phyloP scores from a whole-genome alignment of 345 rosid species.

The Corchorus olitorius region DNA sequence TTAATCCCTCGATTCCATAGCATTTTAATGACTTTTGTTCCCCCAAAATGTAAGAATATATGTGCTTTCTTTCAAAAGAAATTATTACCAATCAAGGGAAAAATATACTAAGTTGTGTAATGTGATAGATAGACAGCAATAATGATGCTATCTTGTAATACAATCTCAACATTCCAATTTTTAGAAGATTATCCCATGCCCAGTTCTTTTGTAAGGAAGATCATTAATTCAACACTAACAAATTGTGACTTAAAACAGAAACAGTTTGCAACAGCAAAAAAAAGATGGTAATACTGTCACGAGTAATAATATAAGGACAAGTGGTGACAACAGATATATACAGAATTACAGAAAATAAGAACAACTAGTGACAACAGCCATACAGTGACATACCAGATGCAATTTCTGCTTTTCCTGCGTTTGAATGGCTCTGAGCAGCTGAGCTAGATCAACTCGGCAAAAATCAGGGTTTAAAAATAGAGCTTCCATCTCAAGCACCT shows the following conservation, averaged over 20 bases:
- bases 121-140: not conserved
- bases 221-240: not conserved
- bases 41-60: not conserved
- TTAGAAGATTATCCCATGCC: not conserved
- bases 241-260: not conserved
- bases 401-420: slow-evolving; percentile 81
- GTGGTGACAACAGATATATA: not conserved
- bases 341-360: not conserved
- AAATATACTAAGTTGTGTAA: not conserved
- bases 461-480: slow-evolving; percentile 49
- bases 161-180: not conserved
- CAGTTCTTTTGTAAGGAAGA: not conserved
- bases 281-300: not conserved
- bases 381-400: slow-evolving; percentile 53
- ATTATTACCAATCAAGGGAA: not conserved
- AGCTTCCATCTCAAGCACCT: slow-evolving; percentile 84
- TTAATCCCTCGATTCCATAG: not conserved
- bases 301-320: not conserved
- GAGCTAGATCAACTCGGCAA: slow-evolving; percentile 69
- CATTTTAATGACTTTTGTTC: not conserved
- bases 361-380: not conserved
- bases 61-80: not conserved
- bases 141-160: not conserved
- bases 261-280: not conserved
- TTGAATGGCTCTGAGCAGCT: slow-evolving; percentile 75